Evolutionary conservation across 108 stramenopile species (phyloP).

Genomic region (Phaeodactylum tricornutum): DNA sequence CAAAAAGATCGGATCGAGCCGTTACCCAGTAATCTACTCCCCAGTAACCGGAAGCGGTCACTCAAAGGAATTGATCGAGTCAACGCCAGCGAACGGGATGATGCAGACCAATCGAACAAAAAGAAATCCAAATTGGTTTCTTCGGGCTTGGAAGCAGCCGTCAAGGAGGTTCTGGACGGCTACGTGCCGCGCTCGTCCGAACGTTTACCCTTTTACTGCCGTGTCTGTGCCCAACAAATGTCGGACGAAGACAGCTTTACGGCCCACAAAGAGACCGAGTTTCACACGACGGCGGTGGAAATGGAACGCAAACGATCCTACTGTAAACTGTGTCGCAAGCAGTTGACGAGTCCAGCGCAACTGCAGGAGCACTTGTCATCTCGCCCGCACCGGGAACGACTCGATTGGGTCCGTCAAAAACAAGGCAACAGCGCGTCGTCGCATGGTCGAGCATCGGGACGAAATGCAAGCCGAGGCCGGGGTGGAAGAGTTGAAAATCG

Average conservation of each 20-base stretch:
- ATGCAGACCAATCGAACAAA: conserved; percentile 12
- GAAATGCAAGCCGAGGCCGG: too few relatives aligned
- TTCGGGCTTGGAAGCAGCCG: conserved; percentile 55
- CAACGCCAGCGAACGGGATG: conserved; percentile 15
- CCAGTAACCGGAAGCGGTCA: conserved; percentile 13
- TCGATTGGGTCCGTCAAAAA: too few relatives aligned
- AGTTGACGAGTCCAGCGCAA: conserved; percentile 83
- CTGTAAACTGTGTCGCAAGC: conserved; percentile 80
- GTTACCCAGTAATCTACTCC: conserved; percentile 39
- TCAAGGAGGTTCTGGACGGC: conserved; percentile 64
- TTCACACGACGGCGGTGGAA: conserved; percentile 63
- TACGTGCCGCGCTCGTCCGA: conserved; percentile 72
- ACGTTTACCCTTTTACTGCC: conserved; percentile 80
- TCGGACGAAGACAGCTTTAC: conserved; percentile 45
- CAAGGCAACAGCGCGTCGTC: too few relatives aligned
- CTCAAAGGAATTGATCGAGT: conserved; percentile 19
- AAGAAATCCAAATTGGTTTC: conserved; percentile 13
- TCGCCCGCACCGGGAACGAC: conserved; percentile 61
- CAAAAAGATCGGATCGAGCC: conserved; percentile 54
- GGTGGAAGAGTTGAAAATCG: too few relatives aligned
- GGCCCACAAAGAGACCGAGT: conserved; percentile 50
- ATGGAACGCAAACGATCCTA: conserved; percentile 66
- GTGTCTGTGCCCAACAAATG: conserved; percentile 72
- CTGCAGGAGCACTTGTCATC: conserved; percentile 77
- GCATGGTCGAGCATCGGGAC: too few relatives aligned